A percentile compares a stretch with the other conserved stretches of the same genome.
These are phyloP conservation scores for Ogataea dorogensis DNA, from an alignment of 805 yeast genomes.

Conservation along the genomic window DNA sequence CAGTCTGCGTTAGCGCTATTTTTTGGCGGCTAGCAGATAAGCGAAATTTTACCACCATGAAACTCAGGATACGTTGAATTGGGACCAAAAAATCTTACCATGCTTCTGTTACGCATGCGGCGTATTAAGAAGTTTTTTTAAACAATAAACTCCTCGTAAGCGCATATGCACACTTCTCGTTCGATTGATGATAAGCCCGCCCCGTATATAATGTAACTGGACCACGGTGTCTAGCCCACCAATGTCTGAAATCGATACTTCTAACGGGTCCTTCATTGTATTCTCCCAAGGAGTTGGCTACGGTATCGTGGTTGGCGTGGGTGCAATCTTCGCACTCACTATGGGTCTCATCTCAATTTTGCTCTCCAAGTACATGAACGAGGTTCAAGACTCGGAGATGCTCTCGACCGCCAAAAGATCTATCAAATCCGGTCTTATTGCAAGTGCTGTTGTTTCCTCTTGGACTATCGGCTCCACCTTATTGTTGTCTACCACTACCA, in stretches of 20 bases:
- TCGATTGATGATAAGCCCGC: too few species aligned
- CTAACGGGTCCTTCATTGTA: slow-evolving; percentile 13
- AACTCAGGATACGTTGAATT: too few species aligned
- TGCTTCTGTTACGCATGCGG: too few species aligned
- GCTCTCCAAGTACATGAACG: slow-evolving; percentile 37
- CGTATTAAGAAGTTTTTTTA: too few species aligned
- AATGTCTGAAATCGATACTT: slow-evolving; percentile 11
- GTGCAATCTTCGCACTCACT: slow-evolving; percentile 42
- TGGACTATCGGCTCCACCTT: slow-evolving; percentile 39
- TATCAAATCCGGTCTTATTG: slow-evolving; percentile 37
- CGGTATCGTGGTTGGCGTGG: slow-evolving; percentile 44
- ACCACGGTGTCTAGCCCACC: too few species aligned
- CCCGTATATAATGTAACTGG: too few species aligned
- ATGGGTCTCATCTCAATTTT: slow-evolving; percentile 37
- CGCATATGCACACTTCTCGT: too few species aligned
- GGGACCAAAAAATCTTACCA: too few species aligned
- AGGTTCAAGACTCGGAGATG: slow-evolving; percentile 44
- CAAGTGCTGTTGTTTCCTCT: slow-evolving; percentile 36
- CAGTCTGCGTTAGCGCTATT: too few species aligned
- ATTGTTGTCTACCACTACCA: slow-evolving; percentile 31
- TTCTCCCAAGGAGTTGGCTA: slow-evolving; percentile 36
- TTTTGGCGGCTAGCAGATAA: too few species aligned
- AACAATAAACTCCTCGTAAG: too few species aligned
- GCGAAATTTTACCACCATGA: too few species aligned
- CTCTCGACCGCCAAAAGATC: slow-evolving; percentile 39